Evolutionary conservation across 495 filamentous ascomycete species (phyloP).

Genomic region (Tuber borchii): DNA sequence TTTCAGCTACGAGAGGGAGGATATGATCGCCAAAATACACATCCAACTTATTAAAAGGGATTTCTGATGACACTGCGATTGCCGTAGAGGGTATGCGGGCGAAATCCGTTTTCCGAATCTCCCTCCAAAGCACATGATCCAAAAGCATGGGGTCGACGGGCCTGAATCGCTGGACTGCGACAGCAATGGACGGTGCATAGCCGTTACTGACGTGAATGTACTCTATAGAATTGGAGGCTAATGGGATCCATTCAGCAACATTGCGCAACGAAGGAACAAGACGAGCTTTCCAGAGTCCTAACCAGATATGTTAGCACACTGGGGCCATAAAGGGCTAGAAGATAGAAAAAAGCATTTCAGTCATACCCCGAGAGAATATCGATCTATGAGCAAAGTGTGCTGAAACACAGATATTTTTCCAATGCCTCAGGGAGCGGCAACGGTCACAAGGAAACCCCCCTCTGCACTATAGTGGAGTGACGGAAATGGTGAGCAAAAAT

Average conservation of each 20-base stretch:
- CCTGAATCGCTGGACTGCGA: conserved; percentile 30
- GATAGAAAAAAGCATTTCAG: neutral
- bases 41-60: conserved; percentile 23
- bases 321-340: conserved; percentile 1
- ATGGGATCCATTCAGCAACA: conserved; percentile 30
- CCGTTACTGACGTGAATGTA: conserved; percentile 38
- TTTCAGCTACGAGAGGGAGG: conserved; percentile 20
- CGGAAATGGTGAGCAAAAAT: conserved; percentile 14
- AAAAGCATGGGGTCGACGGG: conserved; percentile 30
- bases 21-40: conserved; percentile 37
- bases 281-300: conserved; percentile 34
- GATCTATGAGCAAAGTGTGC: conserved; percentile 39
- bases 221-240: conserved; percentile 14
- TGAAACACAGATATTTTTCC: conserved; percentile 40
- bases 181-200: conserved; percentile 24
- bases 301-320: neutral
- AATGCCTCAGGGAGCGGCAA: conserved; percentile 36
- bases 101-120: conserved; percentile 31
- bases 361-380: conserved; percentile 37
- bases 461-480: conserved; percentile 24
- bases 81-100: conserved; percentile 33
- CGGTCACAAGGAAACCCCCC: conserved; percentile 40
- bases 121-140: conserved; percentile 40
- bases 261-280: conserved; percentile 26
- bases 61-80: conserved; percentile 31